A percentile compares a stretch with the other conserved stretches of the same genome.
These are phyloP conservation scores for Isatis tinctoria DNA, from an alignment of 345 rosid genomes.

Conservation along the genomic window DNA sequence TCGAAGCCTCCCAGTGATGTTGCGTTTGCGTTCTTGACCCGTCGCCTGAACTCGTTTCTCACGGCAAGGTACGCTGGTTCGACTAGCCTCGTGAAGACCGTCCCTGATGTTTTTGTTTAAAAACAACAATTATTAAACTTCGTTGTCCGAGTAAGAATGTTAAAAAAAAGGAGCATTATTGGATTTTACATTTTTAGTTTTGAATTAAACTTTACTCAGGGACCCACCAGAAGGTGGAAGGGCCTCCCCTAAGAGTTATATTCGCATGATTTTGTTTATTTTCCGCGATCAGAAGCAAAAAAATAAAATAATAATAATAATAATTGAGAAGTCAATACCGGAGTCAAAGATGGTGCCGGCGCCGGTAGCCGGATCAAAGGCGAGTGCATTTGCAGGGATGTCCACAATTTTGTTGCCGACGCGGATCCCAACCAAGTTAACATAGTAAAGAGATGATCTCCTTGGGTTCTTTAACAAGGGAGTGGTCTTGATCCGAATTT, in stretches of 20 bases:
- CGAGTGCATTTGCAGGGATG: slow-evolving; percentile 63
- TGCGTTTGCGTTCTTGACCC: slow-evolving; percentile 50
- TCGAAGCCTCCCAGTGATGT: slow-evolving; percentile 87
- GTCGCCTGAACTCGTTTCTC: slow-evolving; percentile 60
- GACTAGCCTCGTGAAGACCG: slow-evolving; percentile 74
- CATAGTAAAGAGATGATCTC: slow-evolving; percentile 81
- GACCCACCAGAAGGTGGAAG: too few relatives aligned
- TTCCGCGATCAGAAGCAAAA: too few relatives aligned
- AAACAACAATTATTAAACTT: not conserved
- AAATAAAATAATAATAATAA: too few relatives aligned
- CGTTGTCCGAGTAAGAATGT: not conserved
- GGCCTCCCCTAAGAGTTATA: too few relatives aligned
- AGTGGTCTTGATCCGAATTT: slow-evolving; percentile 64
- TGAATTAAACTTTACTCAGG: not conserved
- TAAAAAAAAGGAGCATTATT: not conserved
- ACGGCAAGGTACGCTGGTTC: slow-evolving; percentile 71
- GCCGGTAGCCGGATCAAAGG: slow-evolving; percentile 69
- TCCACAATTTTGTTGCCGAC: slow-evolving; percentile 71
- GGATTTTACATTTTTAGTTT: not conserved
- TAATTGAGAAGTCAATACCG: slow-evolving; percentile 37
- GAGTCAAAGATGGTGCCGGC: slow-evolving; percentile 95
- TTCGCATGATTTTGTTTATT: too few relatives aligned
- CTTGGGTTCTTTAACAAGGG: slow-evolving; percentile 80
- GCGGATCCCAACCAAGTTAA: slow-evolving; percentile 63
- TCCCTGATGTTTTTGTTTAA: slow-evolving; percentile 39